These are phyloP conservation scores for Niveomyces coronatus DNA, from an alignment of 2,329 filamentous ascomycete species.

Conservation along the genomic window DNA sequence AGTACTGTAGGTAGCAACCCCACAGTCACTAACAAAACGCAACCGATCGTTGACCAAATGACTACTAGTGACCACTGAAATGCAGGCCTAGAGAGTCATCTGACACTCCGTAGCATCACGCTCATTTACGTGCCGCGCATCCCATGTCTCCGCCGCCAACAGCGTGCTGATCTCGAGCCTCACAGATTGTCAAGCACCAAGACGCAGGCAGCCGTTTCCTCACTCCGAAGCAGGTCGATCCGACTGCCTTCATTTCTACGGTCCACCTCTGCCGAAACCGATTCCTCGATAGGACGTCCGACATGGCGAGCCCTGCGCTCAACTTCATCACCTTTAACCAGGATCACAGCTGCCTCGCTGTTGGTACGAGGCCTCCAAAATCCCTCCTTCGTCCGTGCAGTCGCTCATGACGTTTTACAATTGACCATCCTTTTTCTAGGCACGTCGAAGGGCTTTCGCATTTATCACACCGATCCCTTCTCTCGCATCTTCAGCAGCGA, in stretches of 20 bases:
- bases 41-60: too few relatives aligned
- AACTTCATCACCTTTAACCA: constrained; percentile 99
- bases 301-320: constrained; percentile 62
- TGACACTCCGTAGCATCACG: too few relatives aligned
- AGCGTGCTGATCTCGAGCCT: too few relatives aligned
- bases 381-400: neutral
- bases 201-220: constrained; percentile 1
- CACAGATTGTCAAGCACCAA: constrained; percentile 3
- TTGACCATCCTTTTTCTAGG: constrained; percentile 36
- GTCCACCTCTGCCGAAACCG: neutral
- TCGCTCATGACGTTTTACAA: neutral
- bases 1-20: too few relatives aligned
- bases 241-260: neutral
- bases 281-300: constrained; percentile 15
- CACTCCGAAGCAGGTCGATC: neutral
- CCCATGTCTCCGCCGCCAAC: too few relatives aligned
- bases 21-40: too few relatives aligned
- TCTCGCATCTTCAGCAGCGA: constrained; percentile 89
- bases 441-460: constrained; percentile 87
- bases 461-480: constrained; percentile 95
- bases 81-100: too few relatives aligned
- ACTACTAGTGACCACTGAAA: too few relatives aligned
- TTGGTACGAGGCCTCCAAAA: constrained; percentile 49
- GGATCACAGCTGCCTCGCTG: constrained; percentile 93
- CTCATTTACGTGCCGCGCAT: too few relatives aligned